Conservation (phyloP, 176 grass and related monocot species). For the Alloteropsis semialata region DNA sequence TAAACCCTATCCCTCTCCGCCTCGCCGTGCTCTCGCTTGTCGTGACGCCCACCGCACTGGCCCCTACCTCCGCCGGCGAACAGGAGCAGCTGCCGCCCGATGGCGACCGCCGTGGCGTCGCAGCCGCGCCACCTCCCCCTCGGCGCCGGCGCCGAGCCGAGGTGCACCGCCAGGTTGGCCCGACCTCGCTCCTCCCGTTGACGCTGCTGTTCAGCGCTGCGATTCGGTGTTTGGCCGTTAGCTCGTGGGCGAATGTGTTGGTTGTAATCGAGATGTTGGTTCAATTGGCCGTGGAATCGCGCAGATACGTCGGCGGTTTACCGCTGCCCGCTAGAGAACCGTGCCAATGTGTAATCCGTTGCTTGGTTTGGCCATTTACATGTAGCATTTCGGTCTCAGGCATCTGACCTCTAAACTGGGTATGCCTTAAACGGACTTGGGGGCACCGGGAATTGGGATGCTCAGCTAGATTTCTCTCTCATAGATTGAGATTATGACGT, state of each 20-base stretch:
- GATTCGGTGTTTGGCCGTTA: neutral
- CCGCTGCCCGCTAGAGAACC: neutral
- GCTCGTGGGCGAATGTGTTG: neutral
- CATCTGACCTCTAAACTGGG: neutral
- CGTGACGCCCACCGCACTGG: neutral
- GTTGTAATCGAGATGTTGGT: neutral
- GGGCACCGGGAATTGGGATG: neutral
- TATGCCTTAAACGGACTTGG: neutral
- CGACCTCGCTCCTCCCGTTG: neutral
- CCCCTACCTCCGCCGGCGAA: conserved; percentile 14
- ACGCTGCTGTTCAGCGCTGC: neutral
- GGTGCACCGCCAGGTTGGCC: conserved; percentile 39
- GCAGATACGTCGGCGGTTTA: neutral
- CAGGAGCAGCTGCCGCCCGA: neutral
- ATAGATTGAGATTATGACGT: neutral
- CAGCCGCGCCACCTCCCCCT: conserved; percentile 44
- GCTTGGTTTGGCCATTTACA: neutral
- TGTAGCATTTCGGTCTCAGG: conserved; percentile 21
- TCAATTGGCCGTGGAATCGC: neutral
- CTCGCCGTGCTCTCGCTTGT: neutral
- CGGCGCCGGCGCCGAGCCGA: conserved; percentile 33
- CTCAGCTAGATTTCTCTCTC: neutral
- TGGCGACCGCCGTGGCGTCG: conserved; percentile 49
- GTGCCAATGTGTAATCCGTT: neutral
- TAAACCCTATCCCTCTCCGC: conserved; percentile 52